These are phyloP conservation scores for Saposhnikovia divaricata DNA, from an alignment of 129 eudicot species.

Conservation along the genomic window DNA sequence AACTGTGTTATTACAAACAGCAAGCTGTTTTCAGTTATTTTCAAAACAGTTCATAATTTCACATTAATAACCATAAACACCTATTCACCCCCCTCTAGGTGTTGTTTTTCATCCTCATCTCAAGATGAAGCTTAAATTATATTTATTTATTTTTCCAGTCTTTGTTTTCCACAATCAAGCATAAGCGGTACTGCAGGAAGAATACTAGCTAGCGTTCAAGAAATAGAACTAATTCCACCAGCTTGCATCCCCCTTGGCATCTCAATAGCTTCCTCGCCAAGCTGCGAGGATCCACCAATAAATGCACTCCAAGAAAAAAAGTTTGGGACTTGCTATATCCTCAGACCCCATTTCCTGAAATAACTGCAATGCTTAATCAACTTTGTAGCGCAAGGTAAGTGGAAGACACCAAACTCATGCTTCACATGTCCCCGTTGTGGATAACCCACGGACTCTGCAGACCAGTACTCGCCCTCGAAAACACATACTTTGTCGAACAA, in stretches of 20 bases:
- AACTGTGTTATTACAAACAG: no score
- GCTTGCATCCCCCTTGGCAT: conserved; percentile 7
- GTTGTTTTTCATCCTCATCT: no score
- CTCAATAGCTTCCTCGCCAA: conserved; percentile 1
- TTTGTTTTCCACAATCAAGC: conserved; percentile 4
- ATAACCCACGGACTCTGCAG: conserved; percentile 42
- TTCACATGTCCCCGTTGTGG: conserved; percentile 51
- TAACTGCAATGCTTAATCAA: background rate
- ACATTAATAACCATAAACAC: no score
- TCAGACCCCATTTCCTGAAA: background rate
- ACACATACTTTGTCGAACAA: no score
- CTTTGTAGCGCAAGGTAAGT: conserved; percentile 43
- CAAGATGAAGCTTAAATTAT: background rate
- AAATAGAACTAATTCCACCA: background rate
- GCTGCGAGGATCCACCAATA: background rate
- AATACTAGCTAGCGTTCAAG: background rate
- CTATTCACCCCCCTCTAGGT: no score
- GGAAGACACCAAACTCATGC: conserved; percentile 40
- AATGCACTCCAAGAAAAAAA: background rate
- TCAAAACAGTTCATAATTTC: no score
- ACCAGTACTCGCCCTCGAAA: conserved; percentile 21
- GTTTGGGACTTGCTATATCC: background rate
- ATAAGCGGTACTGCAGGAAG: conserved; percentile 5
- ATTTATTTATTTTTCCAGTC: conserved; percentile 6
- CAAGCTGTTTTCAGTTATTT: no score